Evolutionary conservation across 768 basidiomycete genomes (phyloP).

Genomic region (Phaeotremella fagi): DNA sequence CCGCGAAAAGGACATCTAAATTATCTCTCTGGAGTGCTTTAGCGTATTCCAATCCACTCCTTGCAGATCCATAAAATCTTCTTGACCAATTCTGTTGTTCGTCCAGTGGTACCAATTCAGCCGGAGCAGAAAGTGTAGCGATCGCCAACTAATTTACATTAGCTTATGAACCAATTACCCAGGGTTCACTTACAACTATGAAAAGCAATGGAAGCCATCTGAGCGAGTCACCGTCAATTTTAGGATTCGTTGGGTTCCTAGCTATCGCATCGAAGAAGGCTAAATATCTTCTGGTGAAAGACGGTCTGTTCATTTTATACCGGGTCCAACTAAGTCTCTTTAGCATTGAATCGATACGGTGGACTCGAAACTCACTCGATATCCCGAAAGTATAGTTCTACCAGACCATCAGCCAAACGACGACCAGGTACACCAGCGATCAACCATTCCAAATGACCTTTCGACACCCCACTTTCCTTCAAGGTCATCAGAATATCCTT

Average conservation of each 20-base stretch:
- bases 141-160: slow-evolving; percentile 45
- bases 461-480: slow-evolving; percentile 47
- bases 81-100: slow-evolving; percentile 46
- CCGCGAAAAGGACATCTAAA: slow-evolving; percentile 48
- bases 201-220: slow-evolving; percentile 49
- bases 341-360: not conserved
- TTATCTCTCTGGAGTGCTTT: slow-evolving; percentile 49
- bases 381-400: slow-evolving; percentile 44
- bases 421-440: slow-evolving; percentile 47
- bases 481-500: slow-evolving; percentile 43
- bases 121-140: slow-evolving; percentile 45
- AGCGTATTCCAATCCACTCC: slow-evolving; percentile 46
- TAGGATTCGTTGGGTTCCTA: slow-evolving; percentile 43
- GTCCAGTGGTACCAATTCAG: slow-evolving; percentile 38
- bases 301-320: slow-evolving; percentile 48
- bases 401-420: slow-evolving; percentile 44
- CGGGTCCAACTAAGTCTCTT: slow-evolving; percentile 46
- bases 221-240: slow-evolving; percentile 44
- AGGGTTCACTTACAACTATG: slow-evolving; percentile 41
- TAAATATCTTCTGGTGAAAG: slow-evolving; percentile 45
- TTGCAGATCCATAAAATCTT: slow-evolving; percentile 45
- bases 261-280: slow-evolving; percentile 46
- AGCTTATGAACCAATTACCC: not conserved
- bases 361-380: slow-evolving; percentile 36
- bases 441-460: slow-evolving; percentile 45